Percentiles rank a stretch among this genome's conserved stretches.
phyloP scores from a whole-genome alignment of 345 rosid genomes.

The Citrus trifoliata region DNA sequence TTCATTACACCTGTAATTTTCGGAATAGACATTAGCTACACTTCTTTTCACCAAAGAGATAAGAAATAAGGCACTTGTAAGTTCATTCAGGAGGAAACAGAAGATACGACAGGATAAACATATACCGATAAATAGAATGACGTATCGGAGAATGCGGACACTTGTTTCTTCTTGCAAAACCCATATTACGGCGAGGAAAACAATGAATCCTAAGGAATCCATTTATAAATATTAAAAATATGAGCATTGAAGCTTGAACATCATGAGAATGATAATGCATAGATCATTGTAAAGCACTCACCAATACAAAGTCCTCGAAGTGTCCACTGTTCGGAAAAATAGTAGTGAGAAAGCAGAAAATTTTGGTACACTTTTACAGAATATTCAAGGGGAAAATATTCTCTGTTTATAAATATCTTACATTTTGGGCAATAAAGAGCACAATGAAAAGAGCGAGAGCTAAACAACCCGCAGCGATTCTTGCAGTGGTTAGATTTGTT shows the following conservation, averaged over 20 bases:
- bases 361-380: constrained; percentile 11
- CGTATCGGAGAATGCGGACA: constrained; percentile 80
- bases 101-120: not conserved
- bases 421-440: constrained; percentile 87
- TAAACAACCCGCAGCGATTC: constrained; percentile 91
- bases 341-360: constrained; percentile 1
- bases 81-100: not conserved
- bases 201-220: constrained; percentile 66
- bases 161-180: constrained; percentile 79
- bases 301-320: constrained; percentile 94
- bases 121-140: constrained; percentile 90
- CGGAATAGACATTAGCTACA: constrained; percentile 14
- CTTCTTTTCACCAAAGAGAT: constrained; percentile 9
- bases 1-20: constrained; percentile 88
- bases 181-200: constrained; percentile 81
- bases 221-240: not conserved
- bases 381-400: constrained; percentile 1
- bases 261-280: not conserved
- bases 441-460: constrained; percentile 73
- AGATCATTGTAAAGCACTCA: constrained; percentile 25
- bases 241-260: not conserved
- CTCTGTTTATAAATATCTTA: constrained; percentile 32
- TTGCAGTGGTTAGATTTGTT: constrained; percentile 76
- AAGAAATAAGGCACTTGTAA: not conserved
- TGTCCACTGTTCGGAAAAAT: constrained; percentile 69